These are phyloP conservation scores for Phycomyces nitens DNA, from an alignment of 192 early-diverging fungal species.

Conservation along the genomic window DNA sequence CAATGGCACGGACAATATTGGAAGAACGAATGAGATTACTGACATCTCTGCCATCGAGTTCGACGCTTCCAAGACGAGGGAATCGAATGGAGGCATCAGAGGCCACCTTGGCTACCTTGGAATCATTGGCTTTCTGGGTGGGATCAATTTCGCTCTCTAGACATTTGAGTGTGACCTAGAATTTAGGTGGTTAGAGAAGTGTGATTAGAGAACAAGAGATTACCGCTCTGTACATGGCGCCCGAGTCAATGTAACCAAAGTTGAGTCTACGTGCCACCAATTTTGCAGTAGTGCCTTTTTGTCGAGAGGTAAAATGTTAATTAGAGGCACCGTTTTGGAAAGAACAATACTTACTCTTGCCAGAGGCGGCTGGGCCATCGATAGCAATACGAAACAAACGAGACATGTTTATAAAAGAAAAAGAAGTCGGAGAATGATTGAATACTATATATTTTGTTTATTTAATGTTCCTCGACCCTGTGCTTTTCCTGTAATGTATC, in stretches of 20 bases:
- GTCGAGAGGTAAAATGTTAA: neutral
- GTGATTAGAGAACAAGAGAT: conserved; percentile 4
- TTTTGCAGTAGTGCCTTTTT: conserved; percentile 63
- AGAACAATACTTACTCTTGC: conserved; percentile 59
- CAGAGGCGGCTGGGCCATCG: conserved; percentile 78
- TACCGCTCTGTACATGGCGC: conserved; percentile 61
- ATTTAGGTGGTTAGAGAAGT: neutral
- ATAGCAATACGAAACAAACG: conserved; percentile 65
- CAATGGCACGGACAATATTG: conserved; percentile 53
- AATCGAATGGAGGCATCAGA: conserved; percentile 15
- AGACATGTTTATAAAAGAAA: conserved; percentile 22
- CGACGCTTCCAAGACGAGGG: conserved; percentile 11
- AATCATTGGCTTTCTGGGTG: conserved; percentile 29
- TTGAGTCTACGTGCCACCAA: conserved; percentile 61
- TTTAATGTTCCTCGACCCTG: neutral
- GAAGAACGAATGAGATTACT: conserved; percentile 56
- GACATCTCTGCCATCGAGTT: conserved; percentile 62
- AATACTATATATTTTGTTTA: no score
- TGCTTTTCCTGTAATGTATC: neutral
- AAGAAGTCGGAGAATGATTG: no score
- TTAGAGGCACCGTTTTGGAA: no score
- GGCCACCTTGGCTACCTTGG: conserved; percentile 35
- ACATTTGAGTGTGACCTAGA: conserved; percentile 41
- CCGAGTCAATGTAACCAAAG: conserved; percentile 76
- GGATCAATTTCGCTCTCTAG: conserved; percentile 38